Evolutionary conservation across 768 basidiomycete genomes (phyloP), one percentile per base, ranked within the genome.

Genomic region (Calocera viscosa): DNA sequence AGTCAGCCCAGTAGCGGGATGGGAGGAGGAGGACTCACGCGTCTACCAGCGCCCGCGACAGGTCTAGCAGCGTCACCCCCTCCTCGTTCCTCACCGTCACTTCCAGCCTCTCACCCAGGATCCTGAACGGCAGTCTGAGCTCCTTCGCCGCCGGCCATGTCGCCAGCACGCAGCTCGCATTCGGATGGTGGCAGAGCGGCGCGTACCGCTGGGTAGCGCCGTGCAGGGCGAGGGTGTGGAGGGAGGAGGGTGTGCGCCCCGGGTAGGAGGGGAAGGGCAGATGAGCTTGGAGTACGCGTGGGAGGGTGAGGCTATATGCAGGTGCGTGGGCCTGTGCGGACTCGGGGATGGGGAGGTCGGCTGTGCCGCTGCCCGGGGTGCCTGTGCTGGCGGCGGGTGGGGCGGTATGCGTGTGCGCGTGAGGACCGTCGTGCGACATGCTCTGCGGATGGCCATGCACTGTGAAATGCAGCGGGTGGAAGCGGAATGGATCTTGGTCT

Each of bases 201-300:
- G 53, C 53, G 53, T 60, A 60, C 14, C 53, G 53, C 53, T 60
- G 53, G 2, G 53, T 60, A 28, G 53, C 5, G 11, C 53, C 53
- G 53, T 28, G 22, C 30, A 8, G 53, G 26, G 53, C 53, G 53
- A 22, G 30, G 16, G 24, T 16, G 2, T 5, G 10, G 26, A 60
- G 53, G 30, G 24, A 5, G 5, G 53, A 26, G 11, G 5, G 14
- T 2, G 53, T 10, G 24, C 53, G 53, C 5, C 53, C 53, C 2
- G 16, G 26, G 14, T 22, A 60, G 53, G 53, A 60, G 26, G 53
- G 53, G 53, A 60, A 60, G 30, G 53, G 53, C 5, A 60, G 53
- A 26, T 60, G 53, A 2, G 53, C 53, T 19, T 60, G 53, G 14
- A 60, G 53, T 10, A 60, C 24, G 53, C 53, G 53, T 10, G 53